A percentile compares a stretch with the other conserved stretches of the same genome.
Evolutionary conservation across 495 filamentous ascomycete genomes (phyloP).

Genomic region (Hypomontagnella monticulosa): DNA sequence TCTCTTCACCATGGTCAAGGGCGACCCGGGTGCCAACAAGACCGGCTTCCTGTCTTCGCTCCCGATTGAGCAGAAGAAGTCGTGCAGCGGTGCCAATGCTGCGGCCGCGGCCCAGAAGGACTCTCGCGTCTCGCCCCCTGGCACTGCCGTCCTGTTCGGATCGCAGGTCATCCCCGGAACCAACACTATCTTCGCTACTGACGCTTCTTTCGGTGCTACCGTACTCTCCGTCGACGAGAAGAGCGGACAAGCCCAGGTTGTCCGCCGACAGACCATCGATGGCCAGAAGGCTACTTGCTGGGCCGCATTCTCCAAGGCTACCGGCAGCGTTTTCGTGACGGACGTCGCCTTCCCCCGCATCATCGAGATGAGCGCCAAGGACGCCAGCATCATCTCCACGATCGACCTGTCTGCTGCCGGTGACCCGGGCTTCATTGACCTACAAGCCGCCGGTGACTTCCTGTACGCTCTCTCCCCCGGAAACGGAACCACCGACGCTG

Average conservation of each 20-base stretch:
- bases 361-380: constrained; percentile 59
- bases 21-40: constrained; percentile 59
- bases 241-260: constrained; percentile 35
- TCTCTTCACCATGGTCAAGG: constrained; percentile 67
- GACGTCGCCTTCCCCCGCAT: constrained; percentile 62
- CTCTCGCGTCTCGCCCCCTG: constrained; percentile 51
- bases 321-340: constrained; percentile 62
- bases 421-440: constrained; percentile 64
- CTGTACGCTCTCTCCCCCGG: constrained; percentile 66
- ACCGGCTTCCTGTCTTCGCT: constrained; percentile 64
- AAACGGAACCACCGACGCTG: constrained; percentile 55
- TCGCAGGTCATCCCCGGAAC: constrained; percentile 54
- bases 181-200: constrained; percentile 59
- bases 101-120: constrained; percentile 32
- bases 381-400: constrained; percentile 52
- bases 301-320: constrained; percentile 54
- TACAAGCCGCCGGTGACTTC: constrained; percentile 60
- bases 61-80: constrained; percentile 44
- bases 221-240: constrained; percentile 52
- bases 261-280: constrained; percentile 45
- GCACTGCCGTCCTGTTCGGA: constrained; percentile 67
- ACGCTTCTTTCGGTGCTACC: constrained; percentile 63
- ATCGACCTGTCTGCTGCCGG: constrained; percentile 54
- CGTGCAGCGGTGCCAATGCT: constrained; percentile 1
- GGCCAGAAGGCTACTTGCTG: constrained; percentile 67